Conservation (phyloP, 2,329 filamentous ascomycete species). For the Emergomyces orientalis region DNA sequence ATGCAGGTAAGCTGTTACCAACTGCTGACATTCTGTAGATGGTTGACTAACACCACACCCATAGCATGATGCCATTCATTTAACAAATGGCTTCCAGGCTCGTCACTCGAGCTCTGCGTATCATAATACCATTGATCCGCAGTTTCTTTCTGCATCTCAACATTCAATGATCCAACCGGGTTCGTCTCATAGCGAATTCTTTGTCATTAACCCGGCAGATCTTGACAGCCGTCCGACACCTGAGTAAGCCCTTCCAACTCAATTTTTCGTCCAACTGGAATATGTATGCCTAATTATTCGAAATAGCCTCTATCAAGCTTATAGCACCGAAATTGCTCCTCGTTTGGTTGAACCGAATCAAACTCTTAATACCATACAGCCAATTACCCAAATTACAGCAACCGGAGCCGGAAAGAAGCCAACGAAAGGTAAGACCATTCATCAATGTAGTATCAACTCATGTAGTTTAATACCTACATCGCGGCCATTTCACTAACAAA, state of each 20-base stretch:
- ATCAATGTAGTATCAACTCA: background rate
- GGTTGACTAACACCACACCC: background rate
- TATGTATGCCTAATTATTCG: background rate
- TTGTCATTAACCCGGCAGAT: constrained; percentile 16
- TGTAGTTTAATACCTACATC: background rate
- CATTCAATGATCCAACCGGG: constrained; percentile 15
- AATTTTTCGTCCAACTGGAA: background rate
- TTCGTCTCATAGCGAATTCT: constrained; percentile 11
- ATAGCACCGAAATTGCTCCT: background rate
- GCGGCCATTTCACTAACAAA: background rate
- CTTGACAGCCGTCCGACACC: constrained; percentile 9
- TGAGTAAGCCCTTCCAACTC: background rate
- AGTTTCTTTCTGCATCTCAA: constrained; percentile 27
- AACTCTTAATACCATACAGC: background rate
- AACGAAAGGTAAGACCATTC: constrained; percentile 2
- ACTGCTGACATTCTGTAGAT: background rate
- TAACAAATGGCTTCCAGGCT: constrained; percentile 25
- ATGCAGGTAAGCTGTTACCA: constrained; percentile 5
- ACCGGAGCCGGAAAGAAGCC: background rate
- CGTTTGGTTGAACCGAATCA: constrained; percentile 2
- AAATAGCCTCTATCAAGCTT: background rate
- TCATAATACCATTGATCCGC: constrained; percentile 34
- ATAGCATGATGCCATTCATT: constrained; percentile 23
- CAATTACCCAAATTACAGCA: background rate
- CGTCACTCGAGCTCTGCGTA: constrained; percentile 18